Base-by-base conservation (phyloP, 805 yeast species). In the Phaffomyces thermotolerans region DNA sequence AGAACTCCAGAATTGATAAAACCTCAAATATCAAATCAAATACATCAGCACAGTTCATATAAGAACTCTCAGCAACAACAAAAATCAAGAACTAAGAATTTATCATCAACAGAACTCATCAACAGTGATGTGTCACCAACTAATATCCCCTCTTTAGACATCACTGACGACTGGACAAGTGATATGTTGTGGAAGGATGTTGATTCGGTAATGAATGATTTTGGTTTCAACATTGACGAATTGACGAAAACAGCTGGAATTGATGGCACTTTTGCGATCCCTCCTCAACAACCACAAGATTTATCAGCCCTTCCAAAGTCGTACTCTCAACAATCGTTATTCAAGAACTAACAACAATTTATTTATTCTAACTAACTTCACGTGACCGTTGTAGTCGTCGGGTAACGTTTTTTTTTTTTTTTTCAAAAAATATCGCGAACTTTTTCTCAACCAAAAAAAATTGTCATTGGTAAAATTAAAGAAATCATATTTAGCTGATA, bases 181-280 rank as follows among this genome's bases (percentile, higher is more conserved):
- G 73, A 68, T 33, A 59, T 65, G 57, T 63, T 69, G 2, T 69
- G 73, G 89, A 84, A 81, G 56, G 95, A 88, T 57, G 90, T 88
- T 25, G 95, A 87, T 51, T 72, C 86, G 39, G 84, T 88, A 45
- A 86, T 88, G 95, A 86, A 84, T 57, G 95, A 87, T 57, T 88
- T 87, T 64, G 96, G 96, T 6, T 88, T 88, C 67, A 86, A 84
- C 51, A 79, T 87, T 14, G 60, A 52, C 33, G 55, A 52, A 36
- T 34, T 50, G 14, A 37, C 50, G 3, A 51, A 45, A 35, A 22
- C 46, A 9, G 12, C 37, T 17, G 18, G 10, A 25, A 18, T 34
- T 8, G 37, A 25, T 2, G 39, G 36, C n/a, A 31, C 39, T 8
- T 39, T 39, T 20, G 41, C 40, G 8, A 34, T 40, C 14, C 40